These are phyloP conservation scores for Calonectria pseudoreteaudii DNA, from an alignment of 2,329 filamentous ascomycete species.

Conservation along the genomic window DNA sequence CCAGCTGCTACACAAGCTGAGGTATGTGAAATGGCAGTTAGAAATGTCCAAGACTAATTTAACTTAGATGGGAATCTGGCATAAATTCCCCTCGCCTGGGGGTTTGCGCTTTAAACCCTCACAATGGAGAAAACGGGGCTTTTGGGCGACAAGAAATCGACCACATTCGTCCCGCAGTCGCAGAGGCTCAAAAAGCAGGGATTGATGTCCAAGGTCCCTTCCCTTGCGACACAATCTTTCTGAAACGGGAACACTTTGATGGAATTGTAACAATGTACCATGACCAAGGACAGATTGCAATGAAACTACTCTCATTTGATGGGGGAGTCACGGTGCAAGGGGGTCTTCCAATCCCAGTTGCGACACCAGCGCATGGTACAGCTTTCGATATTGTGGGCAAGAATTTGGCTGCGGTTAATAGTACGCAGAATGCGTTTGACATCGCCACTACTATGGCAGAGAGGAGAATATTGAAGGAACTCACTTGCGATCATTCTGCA, in stretches of 20 bases:
- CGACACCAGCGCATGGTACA: background rate
- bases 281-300: background rate
- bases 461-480: background rate
- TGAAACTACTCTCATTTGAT: constrained; percentile 1
- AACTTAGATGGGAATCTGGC: background rate
- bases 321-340: background rate
- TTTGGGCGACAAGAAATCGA: background rate
- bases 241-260: background rate
- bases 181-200: background rate
- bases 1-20: background rate
- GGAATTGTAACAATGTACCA: background rate
- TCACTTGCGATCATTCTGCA: background rate
- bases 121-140: background rate
- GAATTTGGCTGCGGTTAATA: background rate
- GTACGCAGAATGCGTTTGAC: background rate
- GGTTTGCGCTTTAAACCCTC: background rate
- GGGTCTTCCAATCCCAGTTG: background rate
- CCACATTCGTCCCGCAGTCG: background rate
- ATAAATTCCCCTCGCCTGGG: background rate
- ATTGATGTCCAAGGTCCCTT: background rate
- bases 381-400: background rate
- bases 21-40: background rate
- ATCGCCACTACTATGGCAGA: background rate
- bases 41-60: background rate
- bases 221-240: background rate